Evolutionary conservation across 208 protist genomes (phyloP).

Genomic region (Leishmania turanica): DNA sequence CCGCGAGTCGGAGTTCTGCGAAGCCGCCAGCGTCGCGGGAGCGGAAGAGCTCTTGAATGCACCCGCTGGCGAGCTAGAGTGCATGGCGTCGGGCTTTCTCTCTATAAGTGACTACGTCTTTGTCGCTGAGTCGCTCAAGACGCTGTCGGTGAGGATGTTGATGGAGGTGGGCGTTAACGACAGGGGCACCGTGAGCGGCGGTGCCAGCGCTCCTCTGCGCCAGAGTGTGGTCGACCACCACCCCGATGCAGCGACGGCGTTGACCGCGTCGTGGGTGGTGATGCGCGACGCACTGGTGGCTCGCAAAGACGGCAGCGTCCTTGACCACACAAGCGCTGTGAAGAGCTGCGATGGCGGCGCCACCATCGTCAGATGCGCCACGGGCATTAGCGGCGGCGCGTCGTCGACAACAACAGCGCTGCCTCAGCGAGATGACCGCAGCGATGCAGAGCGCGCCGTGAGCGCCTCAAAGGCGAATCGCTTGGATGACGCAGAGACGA

Average conservation of each 20-base stretch:
- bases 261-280: constrained; percentile 8
- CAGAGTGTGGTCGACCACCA: neutral
- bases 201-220: neutral
- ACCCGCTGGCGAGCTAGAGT: constrained; percentile 40
- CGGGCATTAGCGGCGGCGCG: neutral
- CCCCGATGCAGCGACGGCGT: neutral
- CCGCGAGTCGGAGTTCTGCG: neutral
- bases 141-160: constrained; percentile 10
- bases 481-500: neutral
- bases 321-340: neutral
- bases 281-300: constrained; percentile 18
- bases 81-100: constrained; percentile 42
- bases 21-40: neutral
- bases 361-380: neutral
- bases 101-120: constrained; percentile 19
- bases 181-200: neutral
- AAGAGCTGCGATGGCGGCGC: neutral
- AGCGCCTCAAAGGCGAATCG: too few species aligned
- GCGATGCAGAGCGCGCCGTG: neutral
- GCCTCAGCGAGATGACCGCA: neutral
- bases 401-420: neutral
- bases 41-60: neutral
- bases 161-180: neutral
- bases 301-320: neutral
- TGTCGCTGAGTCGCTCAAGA: constrained; percentile 21